Conservation (phyloP, 2,329 filamentous ascomycete species). For the Knoxdaviesia capensis region DNA sequence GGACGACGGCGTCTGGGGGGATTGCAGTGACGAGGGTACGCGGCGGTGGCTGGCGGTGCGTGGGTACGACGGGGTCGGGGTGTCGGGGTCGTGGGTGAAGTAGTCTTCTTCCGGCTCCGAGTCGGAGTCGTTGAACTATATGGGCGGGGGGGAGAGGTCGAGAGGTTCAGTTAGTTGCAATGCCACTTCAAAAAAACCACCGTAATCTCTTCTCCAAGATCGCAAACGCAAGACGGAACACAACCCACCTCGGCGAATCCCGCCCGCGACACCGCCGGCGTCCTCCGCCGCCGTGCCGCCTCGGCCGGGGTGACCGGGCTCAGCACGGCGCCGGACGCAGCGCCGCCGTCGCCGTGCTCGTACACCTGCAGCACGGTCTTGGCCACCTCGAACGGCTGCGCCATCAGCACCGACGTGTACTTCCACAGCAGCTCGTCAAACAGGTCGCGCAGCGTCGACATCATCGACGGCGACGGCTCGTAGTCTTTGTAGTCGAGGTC, state of each 20-base stretch:
- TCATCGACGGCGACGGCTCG: conserved; percentile 53
- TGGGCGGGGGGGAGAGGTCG: too few species aligned
- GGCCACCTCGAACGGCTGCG: conserved; percentile 92
- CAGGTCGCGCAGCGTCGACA: conserved; percentile 49
- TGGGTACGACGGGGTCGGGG: conserved; percentile 25
- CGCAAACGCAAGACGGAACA: too few species aligned
- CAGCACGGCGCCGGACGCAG: too few species aligned
- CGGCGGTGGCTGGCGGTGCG: conserved; percentile 10
- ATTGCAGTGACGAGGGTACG: conserved; percentile 11
- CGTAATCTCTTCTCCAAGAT: too few species aligned
- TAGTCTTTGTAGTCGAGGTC: conserved; percentile 89
- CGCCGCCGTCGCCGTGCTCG: conserved; percentile 1
- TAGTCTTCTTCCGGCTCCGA: conserved; percentile 49
- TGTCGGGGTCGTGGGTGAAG: conserved; percentile 49
- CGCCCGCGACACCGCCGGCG: too few species aligned
- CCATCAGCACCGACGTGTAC: conserved; percentile 72
- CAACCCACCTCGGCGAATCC: too few species aligned
- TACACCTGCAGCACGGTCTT: conserved; percentile 76
- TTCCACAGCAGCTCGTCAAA: conserved; percentile 79
- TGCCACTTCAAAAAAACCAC: too few species aligned
- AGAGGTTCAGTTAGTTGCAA: too few species aligned
- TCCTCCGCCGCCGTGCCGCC: too few species aligned
- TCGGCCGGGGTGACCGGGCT: too few species aligned
- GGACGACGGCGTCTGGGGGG: conserved; percentile 13
- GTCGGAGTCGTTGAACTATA: conserved; percentile 24